Percentiles rank a stretch among this genome's conserved stretches.
Evolutionary conservation across 2,329 filamentous ascomycete species (phyloP).

Genomic region (Talaromyces verruculosus): DNA sequence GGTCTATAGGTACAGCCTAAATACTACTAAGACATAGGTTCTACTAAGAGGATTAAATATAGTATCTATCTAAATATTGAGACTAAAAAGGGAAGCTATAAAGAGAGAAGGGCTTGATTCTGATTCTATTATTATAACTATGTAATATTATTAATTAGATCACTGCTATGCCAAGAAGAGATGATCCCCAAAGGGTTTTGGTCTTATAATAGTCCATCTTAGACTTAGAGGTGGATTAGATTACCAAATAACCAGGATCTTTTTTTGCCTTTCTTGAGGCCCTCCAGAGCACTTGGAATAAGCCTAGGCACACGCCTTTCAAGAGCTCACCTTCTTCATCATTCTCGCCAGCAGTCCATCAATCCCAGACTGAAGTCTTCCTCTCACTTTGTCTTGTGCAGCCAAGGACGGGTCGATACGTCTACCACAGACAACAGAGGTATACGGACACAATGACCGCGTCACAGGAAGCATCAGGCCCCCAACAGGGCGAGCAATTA

Average conservation of each 20-base stretch:
- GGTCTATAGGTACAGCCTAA: background rate
- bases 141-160: background rate
- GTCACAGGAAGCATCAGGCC: background rate
- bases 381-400: background rate
- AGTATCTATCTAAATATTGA: background rate
- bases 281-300: background rate
- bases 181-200: background rate
- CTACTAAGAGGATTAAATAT: background rate
- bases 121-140: background rate
- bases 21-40: no score
- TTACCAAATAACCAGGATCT: background rate
- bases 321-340: background rate
- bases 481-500: background rate
- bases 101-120: background rate
- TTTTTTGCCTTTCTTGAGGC: background rate
- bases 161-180: background rate
- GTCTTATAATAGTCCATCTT: background rate
- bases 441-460: background rate
- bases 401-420: background rate
- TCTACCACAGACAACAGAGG: slow-evolving; percentile 1
- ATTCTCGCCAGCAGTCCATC: background rate
- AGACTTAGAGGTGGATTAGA: background rate
- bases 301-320: background rate
- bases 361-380: background rate
- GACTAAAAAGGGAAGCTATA: background rate